Evolutionary conservation across 352 stramenopile species (phyloP).

Genomic region (Phytopythium delawarense): DNA sequence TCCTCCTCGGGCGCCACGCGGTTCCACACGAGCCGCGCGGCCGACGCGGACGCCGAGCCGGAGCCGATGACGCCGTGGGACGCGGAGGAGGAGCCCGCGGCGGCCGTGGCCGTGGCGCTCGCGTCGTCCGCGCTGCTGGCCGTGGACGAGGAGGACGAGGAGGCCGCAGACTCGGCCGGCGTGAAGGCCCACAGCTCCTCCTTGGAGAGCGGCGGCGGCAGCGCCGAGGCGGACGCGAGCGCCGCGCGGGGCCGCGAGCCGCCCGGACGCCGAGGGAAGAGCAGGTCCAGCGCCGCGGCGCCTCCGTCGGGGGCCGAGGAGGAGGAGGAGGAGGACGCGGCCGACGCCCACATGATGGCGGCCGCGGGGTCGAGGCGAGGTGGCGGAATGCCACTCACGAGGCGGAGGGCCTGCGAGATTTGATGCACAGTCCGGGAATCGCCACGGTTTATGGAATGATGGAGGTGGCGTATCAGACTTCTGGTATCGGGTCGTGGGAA

Average conservation of each 20-base stretch:
- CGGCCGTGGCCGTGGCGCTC: neutral
- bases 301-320: neutral
- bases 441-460: too few relatives aligned
- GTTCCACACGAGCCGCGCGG: constrained; percentile 46
- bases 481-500: too few relatives aligned
- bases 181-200: constrained; percentile 7
- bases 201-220: constrained; percentile 1
- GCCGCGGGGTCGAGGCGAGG: too few relatives aligned
- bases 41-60: too few relatives aligned
- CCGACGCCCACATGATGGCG: neutral
- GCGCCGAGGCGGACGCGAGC: neutral
- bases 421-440: too few relatives aligned
- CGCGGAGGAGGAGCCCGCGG: neutral
- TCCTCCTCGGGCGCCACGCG: constrained; percentile 56
- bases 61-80: constrained; percentile 38
- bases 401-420: too few relatives aligned
- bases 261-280: constrained; percentile 4
- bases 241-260: neutral
- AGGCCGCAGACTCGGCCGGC: neutral
- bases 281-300: constrained; percentile 5
- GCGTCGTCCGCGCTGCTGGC: too few relatives aligned
- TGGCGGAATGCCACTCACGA: too few relatives aligned
- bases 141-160: neutral
- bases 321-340: neutral
- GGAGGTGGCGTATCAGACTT: too few relatives aligned